These are phyloP conservation scores for Bruguiera parviflora DNA, from an alignment of 345 rosid species.

Conservation along the genomic window DNA sequence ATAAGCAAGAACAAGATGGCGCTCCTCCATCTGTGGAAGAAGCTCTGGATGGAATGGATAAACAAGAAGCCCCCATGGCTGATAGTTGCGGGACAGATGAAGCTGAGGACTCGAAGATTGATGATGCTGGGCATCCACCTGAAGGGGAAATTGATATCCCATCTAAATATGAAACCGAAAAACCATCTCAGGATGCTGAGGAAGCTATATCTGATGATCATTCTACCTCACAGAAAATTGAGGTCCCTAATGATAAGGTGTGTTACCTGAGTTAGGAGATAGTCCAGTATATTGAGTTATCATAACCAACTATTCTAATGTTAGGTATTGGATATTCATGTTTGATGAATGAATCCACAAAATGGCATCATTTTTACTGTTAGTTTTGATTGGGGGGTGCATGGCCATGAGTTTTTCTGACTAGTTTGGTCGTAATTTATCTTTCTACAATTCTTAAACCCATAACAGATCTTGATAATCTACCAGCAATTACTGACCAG, in stretches of 20 bases:
- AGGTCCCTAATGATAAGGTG: slow-evolving; percentile 90
- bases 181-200: slow-evolving; percentile 11
- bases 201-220: slow-evolving; percentile 30
- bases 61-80: not conserved
- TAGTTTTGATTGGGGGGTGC: not conserved
- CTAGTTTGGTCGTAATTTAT: too few relatives aligned
- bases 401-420: too few relatives aligned
- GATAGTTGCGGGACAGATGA: not conserved
- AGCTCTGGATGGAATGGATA: not conserved
- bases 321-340: not conserved
- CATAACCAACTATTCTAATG: not conserved
- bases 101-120: slow-evolving; percentile 3
- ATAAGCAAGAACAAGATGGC: slow-evolving; percentile 26
- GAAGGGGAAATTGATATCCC: slow-evolving; percentile 30
- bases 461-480: too few relatives aligned
- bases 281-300: not conserved
- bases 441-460: too few relatives aligned
- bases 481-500: too few relatives aligned
- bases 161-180: slow-evolving; percentile 21
- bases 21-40: not conserved
- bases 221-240: slow-evolving; percentile 49
- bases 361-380: not conserved
- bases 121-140: slow-evolving; percentile 15
- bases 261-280: not conserved
- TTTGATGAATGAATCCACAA: not conserved